Evolutionary conservation across 768 basidiomycete species (phyloP), one percentile per base, ranked within the genome.

Genomic region (Ephemerocybe angulata): DNA sequence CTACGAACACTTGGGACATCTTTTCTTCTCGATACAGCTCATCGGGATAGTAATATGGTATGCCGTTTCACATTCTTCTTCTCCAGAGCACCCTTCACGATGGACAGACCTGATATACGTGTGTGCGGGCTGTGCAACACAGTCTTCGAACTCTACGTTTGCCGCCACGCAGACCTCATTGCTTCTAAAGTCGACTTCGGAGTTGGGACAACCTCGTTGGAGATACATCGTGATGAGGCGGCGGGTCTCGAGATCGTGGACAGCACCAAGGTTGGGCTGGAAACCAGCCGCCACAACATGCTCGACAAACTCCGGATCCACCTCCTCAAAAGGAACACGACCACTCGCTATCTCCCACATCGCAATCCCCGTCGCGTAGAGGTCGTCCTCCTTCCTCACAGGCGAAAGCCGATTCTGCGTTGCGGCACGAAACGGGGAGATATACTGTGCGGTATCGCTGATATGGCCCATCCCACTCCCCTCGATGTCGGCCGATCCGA

Each of bases 311-410:
- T 35, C 33, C 33, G 8, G 10, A 35, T 35, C 33, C 30, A 56
- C 40, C 21, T 41, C 54, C 27, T 63, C 56, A 15, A 49, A 15
- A 22, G 28, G 30, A 47, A 50, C 41, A 6, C 35, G 44, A 59
- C 62, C 22, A 60, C 59, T 53, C 61, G 63, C 49, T 62, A 55
- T 40, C 33, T 65, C 50, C 63, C 59, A 65, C 48, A 64, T 65
- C n/a, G 59, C 57, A 44, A 65, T 53, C 30, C 63, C 65, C 37
- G 63, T 54, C n/a, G 65, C 64, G 55, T 65, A 66, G 29, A 65
- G 41, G 31, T 66, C 64, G 47, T 66, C 64, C 41, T 57, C 56
- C 48, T 40, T 38, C 17, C 10, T 35, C 10, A 17, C 33, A 35
- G 33, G 33, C 52, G 55, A 57, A 29, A 58, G 51, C 40, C 59